Conservation (phyloP, 2,329 filamentous ascomycete species). For the Trichophyton schoenleinii region DNA sequence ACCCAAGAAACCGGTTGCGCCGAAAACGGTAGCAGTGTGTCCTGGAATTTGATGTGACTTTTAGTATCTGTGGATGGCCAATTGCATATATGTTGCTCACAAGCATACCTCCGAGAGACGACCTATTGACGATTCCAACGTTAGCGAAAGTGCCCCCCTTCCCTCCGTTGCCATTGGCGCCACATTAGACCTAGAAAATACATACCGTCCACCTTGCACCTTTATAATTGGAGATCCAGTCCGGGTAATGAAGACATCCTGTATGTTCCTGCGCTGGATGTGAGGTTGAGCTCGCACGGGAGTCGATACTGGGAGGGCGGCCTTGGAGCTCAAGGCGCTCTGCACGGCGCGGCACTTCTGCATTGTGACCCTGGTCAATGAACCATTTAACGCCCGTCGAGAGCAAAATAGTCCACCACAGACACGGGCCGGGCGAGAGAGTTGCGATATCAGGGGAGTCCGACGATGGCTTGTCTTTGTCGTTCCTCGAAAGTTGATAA, state of each 20-base stretch:
- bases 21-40: slow-evolving; percentile 94
- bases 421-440: background rate
- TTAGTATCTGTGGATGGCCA: background rate
- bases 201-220: slow-evolving; percentile 76
- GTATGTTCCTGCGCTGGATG: slow-evolving; percentile 41
- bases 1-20: slow-evolving; percentile 88
- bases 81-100: slow-evolving; percentile 10
- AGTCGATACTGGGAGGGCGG: slow-evolving; percentile 22
- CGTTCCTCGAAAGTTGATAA: background rate
- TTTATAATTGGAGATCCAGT: slow-evolving; percentile 93
- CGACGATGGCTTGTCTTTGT: background rate
- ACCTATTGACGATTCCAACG: slow-evolving; percentile 39
- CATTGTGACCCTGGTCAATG: slow-evolving; percentile 27
- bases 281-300: slow-evolving; percentile 25
- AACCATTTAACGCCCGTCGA: slow-evolving; percentile 14
- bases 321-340: slow-evolving; percentile 29
- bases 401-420: slow-evolving; percentile 3
- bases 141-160: slow-evolving; percentile 15
- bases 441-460: background rate
- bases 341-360: slow-evolving; percentile 35
- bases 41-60: slow-evolving; percentile 40
- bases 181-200: slow-evolving; percentile 11
- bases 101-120: slow-evolving; percentile 66
- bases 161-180: slow-evolving; percentile 7
- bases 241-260: slow-evolving; percentile 84